phyloP scores from a whole-genome alignment of 805 yeast species.

The Spathaspora hagerdaliae region DNA sequence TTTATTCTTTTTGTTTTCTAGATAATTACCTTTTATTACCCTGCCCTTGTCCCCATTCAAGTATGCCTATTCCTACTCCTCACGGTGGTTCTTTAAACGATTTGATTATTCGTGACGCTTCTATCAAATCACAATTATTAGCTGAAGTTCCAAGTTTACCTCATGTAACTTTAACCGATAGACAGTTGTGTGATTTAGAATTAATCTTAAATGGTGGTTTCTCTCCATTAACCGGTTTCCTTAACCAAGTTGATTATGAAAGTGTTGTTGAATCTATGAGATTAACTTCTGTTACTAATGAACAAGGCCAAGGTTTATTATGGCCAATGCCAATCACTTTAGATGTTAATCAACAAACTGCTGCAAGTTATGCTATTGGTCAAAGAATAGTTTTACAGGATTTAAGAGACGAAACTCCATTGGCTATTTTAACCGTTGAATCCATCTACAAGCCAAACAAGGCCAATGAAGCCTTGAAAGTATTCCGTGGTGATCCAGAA shows the following conservation, averaged over 20 bases:
- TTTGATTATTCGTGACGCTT: slow-evolving; percentile 74
- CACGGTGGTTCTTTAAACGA: slow-evolving; percentile 93
- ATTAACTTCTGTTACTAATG: slow-evolving; percentile 43
- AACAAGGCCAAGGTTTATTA: slow-evolving; percentile 54
- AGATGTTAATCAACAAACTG: slow-evolving; percentile 58
- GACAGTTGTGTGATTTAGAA: slow-evolving; percentile 93
- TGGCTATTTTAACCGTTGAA: slow-evolving; percentile 77
- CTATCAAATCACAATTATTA: slow-evolving; percentile 51
- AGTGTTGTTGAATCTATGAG: slow-evolving; percentile 69
- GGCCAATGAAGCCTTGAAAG: slow-evolving; percentile 72
- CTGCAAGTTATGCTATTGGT: slow-evolving; percentile 41
- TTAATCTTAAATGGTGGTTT: slow-evolving; percentile 91
- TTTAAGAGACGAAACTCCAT: slow-evolving; percentile 71
- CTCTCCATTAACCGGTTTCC: slow-evolving; percentile 73
- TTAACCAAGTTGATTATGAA: slow-evolving; percentile 63
- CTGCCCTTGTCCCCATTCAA: background rate
- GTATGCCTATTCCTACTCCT: slow-evolving; percentile 65
- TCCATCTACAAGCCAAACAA: slow-evolving; percentile 84
- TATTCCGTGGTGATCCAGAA: slow-evolving; percentile 94
- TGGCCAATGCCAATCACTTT: slow-evolving; percentile 94
- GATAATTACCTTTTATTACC: too few relatives aligned
- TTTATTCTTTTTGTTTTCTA: background rate
- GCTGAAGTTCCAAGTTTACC: slow-evolving; percentile 46
- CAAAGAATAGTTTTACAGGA: slow-evolving; percentile 73
- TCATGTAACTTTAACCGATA: slow-evolving; percentile 60